Percentiles rank a stretch among this genome's conserved stretches.
phyloP scores from a whole-genome alignment of 2,329 filamentous ascomycete species.

The Curvularia sp. region DNA sequence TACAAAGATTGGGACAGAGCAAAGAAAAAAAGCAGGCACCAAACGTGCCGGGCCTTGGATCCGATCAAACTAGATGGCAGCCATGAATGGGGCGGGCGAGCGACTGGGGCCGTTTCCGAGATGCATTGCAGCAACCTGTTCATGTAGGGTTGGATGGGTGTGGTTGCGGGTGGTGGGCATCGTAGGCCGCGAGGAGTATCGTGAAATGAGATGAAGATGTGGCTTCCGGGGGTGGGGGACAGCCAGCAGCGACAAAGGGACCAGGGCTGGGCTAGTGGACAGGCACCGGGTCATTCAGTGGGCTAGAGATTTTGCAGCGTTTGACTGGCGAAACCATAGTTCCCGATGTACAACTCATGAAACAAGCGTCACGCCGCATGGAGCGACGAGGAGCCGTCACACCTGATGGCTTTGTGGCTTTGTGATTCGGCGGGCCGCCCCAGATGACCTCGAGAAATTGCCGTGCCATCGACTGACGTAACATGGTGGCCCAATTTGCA shows the following conservation, averaged over 20 bases:
- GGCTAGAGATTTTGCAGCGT: conserved; percentile 32
- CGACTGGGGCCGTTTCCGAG: neutral
- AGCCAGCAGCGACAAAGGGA: conserved; percentile 7
- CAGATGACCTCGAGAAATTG: conserved; percentile 48
- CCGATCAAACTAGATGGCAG: conserved; percentile 27
- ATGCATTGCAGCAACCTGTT: neutral
- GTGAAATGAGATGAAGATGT: conserved; percentile 23
- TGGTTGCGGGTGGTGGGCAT: conserved; percentile 4
- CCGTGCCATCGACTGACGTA: conserved; percentile 40
- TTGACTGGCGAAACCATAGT: conserved; percentile 30
- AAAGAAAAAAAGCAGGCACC: conserved; percentile 25
- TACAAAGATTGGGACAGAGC: conserved; percentile 28
- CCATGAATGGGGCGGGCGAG: conserved; percentile 20
- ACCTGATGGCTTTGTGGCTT: conserved; percentile 46
- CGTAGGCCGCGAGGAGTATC: conserved; percentile 8
- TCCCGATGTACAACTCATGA: conserved; percentile 51
- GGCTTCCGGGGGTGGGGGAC: conserved; percentile 2
- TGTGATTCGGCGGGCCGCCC: conserved; percentile 41
- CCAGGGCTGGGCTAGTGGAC: conserved; percentile 7
- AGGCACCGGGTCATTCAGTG: conserved; percentile 26
- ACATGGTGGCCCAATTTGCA: conserved; percentile 26
- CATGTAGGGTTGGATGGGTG: neutral
- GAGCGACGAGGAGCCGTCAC: conserved; percentile 36
- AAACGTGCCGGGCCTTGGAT: conserved; percentile 35
- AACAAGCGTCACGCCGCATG: conserved; percentile 47